These are phyloP conservation scores for Peterozyma xylosa DNA, from an alignment of 805 yeast species.

Conservation along the genomic window DNA sequence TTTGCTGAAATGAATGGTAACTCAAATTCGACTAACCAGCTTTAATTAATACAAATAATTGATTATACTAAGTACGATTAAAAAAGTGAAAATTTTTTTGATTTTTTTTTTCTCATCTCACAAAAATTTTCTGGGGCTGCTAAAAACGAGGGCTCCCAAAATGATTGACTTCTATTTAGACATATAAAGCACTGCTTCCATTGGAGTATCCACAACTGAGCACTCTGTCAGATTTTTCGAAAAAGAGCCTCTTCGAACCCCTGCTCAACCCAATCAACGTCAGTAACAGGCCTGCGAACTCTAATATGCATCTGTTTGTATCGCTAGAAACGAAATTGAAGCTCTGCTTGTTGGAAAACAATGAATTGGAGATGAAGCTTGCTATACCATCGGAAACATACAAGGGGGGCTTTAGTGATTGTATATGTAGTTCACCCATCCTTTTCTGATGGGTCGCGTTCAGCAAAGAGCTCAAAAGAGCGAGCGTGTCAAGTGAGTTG, in stretches of 20 bases:
- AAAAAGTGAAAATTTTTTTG: background rate
- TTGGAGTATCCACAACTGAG: no score
- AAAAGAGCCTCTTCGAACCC: no score
- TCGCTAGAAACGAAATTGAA: constrained; percentile 9
- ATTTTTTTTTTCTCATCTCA: background rate
- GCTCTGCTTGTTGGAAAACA: background rate
- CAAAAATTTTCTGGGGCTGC: background rate
- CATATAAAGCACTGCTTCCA: no score
- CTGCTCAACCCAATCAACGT: no score
- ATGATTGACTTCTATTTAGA: no score
- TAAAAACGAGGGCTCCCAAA: no score
- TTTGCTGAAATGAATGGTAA: background rate
- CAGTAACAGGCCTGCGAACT: background rate
- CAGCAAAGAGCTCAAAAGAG: background rate
- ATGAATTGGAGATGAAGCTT: background rate
- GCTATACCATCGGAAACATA: background rate
- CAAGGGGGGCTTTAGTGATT: background rate
- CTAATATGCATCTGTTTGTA: constrained; percentile 10
- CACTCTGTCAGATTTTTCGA: no score
- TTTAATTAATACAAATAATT: background rate
- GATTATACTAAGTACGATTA: background rate
- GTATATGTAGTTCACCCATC: no score
- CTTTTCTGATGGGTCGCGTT: no score
- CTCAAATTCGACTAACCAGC: background rate
- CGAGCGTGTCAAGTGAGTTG: background rate